These are phyloP conservation scores for Phialophora tarda DNA, from an alignment of 2,329 filamentous ascomycete genomes.

Conservation along the genomic window DNA sequence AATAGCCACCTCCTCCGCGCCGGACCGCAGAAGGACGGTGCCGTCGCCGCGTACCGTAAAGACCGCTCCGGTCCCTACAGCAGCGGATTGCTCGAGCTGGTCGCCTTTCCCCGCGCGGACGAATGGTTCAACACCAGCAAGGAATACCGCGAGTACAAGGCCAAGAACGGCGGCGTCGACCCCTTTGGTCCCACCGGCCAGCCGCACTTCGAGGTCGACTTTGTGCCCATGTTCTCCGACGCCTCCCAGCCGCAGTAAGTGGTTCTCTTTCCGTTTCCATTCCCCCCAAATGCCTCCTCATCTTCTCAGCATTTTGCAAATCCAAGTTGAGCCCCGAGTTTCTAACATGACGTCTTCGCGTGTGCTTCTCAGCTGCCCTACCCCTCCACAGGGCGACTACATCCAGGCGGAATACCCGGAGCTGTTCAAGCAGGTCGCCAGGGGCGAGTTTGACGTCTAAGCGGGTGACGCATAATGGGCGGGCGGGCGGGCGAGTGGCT, in stretches of 20 bases:
- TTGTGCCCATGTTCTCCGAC: constrained; percentile 63
- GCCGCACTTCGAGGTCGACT: constrained; percentile 68
- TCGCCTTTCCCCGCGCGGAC: constrained; percentile 65
- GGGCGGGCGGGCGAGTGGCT: too few species aligned
- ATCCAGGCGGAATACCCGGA: too few species aligned
- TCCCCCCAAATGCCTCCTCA: too few species aligned
- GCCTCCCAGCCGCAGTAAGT: constrained; percentile 57
- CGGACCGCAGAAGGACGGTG: constrained; percentile 44
- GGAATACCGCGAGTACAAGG: constrained; percentile 55
- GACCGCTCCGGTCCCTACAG: constrained; percentile 50
- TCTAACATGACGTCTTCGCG: not conserved
- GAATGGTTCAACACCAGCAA: constrained; percentile 55
- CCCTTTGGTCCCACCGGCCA: constrained; percentile 63
- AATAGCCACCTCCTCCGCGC: constrained; percentile 49
- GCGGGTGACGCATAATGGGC: too few species aligned
- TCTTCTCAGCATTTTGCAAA: too few species aligned
- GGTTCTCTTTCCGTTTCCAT: not conserved
- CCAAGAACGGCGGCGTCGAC: constrained; percentile 51
- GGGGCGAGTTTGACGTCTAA: too few species aligned
- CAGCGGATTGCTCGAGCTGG: constrained; percentile 56
- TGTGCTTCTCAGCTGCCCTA: constrained; percentile 42
- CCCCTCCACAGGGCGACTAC: constrained; percentile 54
- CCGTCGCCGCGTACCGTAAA: constrained; percentile 47
- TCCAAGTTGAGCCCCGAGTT: too few species aligned
- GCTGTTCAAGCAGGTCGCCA: too few species aligned